phyloP scores from a whole-genome alignment of 2,329 filamentous ascomycete species.

The Pleurostoma richardsiae region DNA sequence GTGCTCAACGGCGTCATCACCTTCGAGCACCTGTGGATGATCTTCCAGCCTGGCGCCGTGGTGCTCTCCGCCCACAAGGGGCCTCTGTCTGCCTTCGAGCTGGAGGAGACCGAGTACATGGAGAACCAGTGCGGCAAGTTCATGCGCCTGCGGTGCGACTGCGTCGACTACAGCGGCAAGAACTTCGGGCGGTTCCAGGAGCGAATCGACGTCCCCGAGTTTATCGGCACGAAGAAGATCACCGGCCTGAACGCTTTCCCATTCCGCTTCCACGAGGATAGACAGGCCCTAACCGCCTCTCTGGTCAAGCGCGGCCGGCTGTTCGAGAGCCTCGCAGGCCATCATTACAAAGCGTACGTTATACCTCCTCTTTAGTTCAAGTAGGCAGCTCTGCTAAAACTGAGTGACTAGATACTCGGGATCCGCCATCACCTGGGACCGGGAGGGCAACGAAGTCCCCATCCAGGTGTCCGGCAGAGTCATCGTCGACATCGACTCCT shows the following conservation, averaged over 20 bases:
- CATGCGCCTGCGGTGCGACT: conserved; percentile 31
- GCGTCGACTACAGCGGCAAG: conserved; percentile 43
- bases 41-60: conserved; percentile 41
- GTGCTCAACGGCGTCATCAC: conserved; percentile 48
- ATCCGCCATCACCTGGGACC: conserved; percentile 27
- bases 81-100: conserved; percentile 31
- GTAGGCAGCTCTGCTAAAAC: not conserved
- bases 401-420: conserved; percentile 14
- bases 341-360: conserved; percentile 41
- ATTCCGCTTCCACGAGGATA: conserved; percentile 33
- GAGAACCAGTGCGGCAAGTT: conserved; percentile 29
- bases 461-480: conserved; percentile 27
- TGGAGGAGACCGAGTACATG: conserved; percentile 29
- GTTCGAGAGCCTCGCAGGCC: conserved; percentile 39
- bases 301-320: conserved; percentile 34
- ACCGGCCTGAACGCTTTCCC: conserved; percentile 37
- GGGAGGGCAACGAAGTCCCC: conserved; percentile 23
- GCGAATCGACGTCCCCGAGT: conserved; percentile 30
- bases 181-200: conserved; percentile 34
- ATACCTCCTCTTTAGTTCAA: not conserved
- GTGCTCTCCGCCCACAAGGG: conserved; percentile 33
- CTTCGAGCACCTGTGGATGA: conserved; percentile 47
- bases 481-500: conserved; percentile 30
- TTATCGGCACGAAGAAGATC: conserved; percentile 38
- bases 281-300: conserved; percentile 22